Conservation (phyloP, 257 asterid species). For the Gentiana macrophylla region DNA sequence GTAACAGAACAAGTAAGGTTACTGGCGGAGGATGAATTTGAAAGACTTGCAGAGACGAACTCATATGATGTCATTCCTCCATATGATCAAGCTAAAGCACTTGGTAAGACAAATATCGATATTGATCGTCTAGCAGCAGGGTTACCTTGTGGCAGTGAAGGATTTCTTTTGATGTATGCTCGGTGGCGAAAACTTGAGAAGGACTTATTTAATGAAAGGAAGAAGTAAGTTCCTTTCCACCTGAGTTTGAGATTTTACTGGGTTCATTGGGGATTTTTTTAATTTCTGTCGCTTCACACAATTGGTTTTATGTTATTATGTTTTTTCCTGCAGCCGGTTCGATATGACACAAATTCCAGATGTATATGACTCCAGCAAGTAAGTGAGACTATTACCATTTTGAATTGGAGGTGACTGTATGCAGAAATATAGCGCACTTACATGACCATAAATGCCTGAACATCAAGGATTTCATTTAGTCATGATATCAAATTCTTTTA, state of each 20-base stretch:
- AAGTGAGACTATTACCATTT: slow-evolving; percentile 21
- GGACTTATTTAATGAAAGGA: slow-evolving; percentile 86
- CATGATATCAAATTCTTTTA: too few species aligned
- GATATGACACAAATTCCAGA: slow-evolving; percentile 96
- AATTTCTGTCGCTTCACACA: slow-evolving; percentile 2
- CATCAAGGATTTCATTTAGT: too few species aligned
- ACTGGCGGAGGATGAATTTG: slow-evolving; percentile 87
- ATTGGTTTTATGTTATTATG: not conserved
- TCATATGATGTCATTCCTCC: slow-evolving; percentile 73
- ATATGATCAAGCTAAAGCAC: slow-evolving; percentile 98
- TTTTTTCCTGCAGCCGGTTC: slow-evolving; percentile 54
- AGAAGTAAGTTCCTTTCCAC: slow-evolving; percentile 41
- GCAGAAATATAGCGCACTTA: not conserved
- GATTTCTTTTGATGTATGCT: slow-evolving; percentile 97
- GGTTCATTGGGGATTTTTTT: not conserved
- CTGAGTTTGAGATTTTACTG: too few species aligned
- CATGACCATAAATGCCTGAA: not conserved
- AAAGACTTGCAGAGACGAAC: slow-evolving; percentile 64
- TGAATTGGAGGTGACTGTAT: not conserved
- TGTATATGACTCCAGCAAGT: slow-evolving; percentile 98
- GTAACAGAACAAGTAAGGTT: slow-evolving; percentile 86
- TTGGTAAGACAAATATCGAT: slow-evolving; percentile 94
- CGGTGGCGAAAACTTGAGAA: slow-evolving; percentile 96
- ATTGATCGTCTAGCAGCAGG: slow-evolving; percentile 97
- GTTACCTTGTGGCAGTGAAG: slow-evolving; percentile 96